These are phyloP conservation scores for Gloeophyllum trabeum DNA, from an alignment of 768 basidiomycete genomes.

Conservation along the genomic window DNA sequence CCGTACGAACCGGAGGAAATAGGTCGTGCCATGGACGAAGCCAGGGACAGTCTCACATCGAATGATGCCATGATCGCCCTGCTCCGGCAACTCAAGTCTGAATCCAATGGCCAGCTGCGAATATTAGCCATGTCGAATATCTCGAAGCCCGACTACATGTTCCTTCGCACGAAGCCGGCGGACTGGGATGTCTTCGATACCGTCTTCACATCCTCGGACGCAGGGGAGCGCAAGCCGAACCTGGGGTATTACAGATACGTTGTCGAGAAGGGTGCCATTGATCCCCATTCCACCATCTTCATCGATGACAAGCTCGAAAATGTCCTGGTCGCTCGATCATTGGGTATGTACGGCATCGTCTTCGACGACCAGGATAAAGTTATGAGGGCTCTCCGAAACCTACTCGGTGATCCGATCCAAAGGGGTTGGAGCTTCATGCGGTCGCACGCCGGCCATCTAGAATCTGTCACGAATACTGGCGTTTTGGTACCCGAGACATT, in stretches of 20 bases:
- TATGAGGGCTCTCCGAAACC: constrained; percentile 32
- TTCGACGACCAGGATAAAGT: constrained; percentile 31
- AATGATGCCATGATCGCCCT: constrained; percentile 30
- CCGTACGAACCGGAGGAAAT: constrained; percentile 21
- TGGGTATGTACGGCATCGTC: constrained; percentile 44
- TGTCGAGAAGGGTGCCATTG: constrained; percentile 27
- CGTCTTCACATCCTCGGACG: constrained; percentile 39
- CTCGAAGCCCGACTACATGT: constrained; percentile 36
- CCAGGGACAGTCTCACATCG: constrained; percentile 29
- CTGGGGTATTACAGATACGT: constrained; percentile 42
- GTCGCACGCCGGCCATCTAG: constrained; percentile 25
- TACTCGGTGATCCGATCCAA: constrained; percentile 32
- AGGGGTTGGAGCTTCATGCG: constrained; percentile 31
- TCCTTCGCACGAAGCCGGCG: constrained; percentile 28
- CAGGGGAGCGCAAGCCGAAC: constrained; percentile 45
- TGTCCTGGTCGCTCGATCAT: constrained; percentile 41
- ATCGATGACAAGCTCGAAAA: constrained; percentile 54
- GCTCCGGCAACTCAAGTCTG: constrained; percentile 32
- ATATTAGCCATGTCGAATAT: constrained; percentile 55
- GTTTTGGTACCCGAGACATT: constrained; percentile 39
- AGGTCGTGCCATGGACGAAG: constrained; percentile 26
- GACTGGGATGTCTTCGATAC: constrained; percentile 42
- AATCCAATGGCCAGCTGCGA: constrained; percentile 20
- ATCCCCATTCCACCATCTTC: constrained; percentile 38
- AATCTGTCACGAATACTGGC: constrained; percentile 33